Evolutionary conservation across 345 rosid species (phyloP).

Genomic region (Lumnitzera racemosa): DNA sequence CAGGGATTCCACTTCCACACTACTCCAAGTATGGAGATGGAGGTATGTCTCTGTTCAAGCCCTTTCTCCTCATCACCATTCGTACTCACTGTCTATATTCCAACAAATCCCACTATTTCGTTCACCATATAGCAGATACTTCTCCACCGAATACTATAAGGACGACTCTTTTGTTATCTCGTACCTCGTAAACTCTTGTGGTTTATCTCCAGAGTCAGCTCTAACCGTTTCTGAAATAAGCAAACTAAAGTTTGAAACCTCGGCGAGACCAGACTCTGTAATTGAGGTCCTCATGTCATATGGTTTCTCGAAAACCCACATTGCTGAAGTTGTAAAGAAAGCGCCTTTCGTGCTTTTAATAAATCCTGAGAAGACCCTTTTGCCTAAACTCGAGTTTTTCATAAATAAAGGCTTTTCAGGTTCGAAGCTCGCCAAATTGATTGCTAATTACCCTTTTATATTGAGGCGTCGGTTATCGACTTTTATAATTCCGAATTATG

Average conservation of each 20-base stretch:
- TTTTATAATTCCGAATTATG: conserved; percentile 17
- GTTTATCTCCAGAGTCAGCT: conserved; percentile 27
- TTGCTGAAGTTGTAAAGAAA: conserved; percentile 7
- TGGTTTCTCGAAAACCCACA: conserved; percentile 24
- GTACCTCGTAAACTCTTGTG: conserved; percentile 25
- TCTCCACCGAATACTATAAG: neutral
- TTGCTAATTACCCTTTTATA: neutral
- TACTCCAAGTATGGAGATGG: too few species aligned
- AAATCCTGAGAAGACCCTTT: conserved; percentile 19
- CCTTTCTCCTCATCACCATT: too few species aligned
- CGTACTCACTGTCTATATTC: too few species aligned
- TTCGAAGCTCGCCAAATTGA: conserved; percentile 6
- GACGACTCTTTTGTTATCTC: conserved; percentile 21
- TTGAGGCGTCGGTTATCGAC: conserved; percentile 17
- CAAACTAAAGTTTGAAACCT: conserved; percentile 9
- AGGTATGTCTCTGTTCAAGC: too few species aligned
- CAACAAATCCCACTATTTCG: too few species aligned
- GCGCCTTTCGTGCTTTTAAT: conserved; percentile 1
- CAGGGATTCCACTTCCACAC: too few species aligned
- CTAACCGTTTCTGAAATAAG: conserved; percentile 2
- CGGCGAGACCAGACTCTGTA: conserved; percentile 11
- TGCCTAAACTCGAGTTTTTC: conserved; percentile 34
- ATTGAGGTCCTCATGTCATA: conserved; percentile 10
- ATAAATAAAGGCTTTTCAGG: conserved; percentile 21
- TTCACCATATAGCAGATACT: too few species aligned